A percentile compares a stretch with the other conserved stretches of the same genome.
These are phyloP conservation scores for Botrytis paeoniae DNA, from an alignment of 2,329 filamentous ascomycete species.

Conservation along the genomic window DNA sequence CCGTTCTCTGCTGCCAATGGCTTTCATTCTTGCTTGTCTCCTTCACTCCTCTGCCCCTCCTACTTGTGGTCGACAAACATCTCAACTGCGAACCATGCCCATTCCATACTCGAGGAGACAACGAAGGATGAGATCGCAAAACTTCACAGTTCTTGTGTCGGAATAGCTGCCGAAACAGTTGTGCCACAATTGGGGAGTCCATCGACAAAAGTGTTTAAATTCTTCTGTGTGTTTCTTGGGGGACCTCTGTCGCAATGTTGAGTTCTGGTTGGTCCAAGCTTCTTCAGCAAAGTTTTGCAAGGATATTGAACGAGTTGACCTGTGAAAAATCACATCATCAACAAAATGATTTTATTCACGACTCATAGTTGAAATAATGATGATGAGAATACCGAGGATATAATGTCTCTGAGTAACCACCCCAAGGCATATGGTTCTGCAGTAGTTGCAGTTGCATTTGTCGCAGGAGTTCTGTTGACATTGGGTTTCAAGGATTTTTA, in stretches of 20 bases:
- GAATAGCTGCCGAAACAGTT: slow-evolving; percentile 83
- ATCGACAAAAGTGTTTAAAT: slow-evolving; percentile 40
- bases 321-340: slow-evolving; percentile 14
- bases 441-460: slow-evolving; percentile 68
- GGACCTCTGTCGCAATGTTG: slow-evolving; percentile 21
- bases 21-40: slow-evolving; percentile 52
- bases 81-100: slow-evolving; percentile 42
- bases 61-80: slow-evolving; percentile 27
- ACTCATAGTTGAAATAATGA: slow-evolving; percentile 14
- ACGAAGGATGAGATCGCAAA: slow-evolving; percentile 43
- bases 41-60: slow-evolving; percentile 23
- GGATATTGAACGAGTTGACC: slow-evolving; percentile 8
- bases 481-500: slow-evolving; percentile 78
- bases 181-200: slow-evolving; percentile 77
- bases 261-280: slow-evolving; percentile 41
- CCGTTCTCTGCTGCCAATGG: slow-evolving; percentile 81
- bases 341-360: background rate
- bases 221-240: slow-evolving; percentile 23
- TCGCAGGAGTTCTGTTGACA: slow-evolving; percentile 72
- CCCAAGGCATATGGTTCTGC: slow-evolving; percentile 61
- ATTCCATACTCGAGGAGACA: slow-evolving; percentile 38
- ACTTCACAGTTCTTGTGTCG: slow-evolving; percentile 65
- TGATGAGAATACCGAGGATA: slow-evolving; percentile 25
- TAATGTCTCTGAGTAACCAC: slow-evolving; percentile 60
- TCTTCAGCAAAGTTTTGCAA: slow-evolving; percentile 24